Evolutionary conservation across 2,329 filamentous ascomycete species (phyloP).

Genomic region (Ceratocystis destructans): DNA sequence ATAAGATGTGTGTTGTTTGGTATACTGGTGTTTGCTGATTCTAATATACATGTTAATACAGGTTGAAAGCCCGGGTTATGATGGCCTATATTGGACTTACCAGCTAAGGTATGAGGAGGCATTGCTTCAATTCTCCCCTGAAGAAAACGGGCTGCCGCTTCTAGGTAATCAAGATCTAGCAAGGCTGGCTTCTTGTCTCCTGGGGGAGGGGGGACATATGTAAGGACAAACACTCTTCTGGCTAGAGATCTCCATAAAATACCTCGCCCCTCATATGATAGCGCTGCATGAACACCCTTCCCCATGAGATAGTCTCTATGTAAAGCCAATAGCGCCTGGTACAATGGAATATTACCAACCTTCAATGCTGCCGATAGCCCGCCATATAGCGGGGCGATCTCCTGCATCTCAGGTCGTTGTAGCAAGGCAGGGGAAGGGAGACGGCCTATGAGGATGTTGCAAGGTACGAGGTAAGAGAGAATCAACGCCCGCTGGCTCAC

Average conservation of each 20-base stretch:
- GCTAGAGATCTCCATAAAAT: constrained; percentile 74
- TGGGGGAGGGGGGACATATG: constrained; percentile 53
- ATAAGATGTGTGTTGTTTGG: constrained; percentile 15
- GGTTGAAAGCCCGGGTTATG: background rate
- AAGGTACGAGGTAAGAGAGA: constrained; percentile 68
- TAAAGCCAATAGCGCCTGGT: constrained; percentile 52
- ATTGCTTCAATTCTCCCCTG: constrained; percentile 48
- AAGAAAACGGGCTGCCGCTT: constrained; percentile 48
- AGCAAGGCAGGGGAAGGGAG: constrained; percentile 60
- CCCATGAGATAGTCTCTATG: constrained; percentile 61
- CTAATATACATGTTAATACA: constrained; percentile 10
- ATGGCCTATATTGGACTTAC: constrained; percentile 1
- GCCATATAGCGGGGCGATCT: constrained; percentile 51
- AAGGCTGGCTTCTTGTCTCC: constrained; percentile 51
- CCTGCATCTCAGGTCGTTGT: constrained; percentile 52
- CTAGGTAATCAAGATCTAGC: constrained; percentile 56
- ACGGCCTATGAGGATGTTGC: constrained; percentile 71
- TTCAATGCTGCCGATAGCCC: constrained; percentile 62
- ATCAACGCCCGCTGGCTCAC: constrained; percentile 64
- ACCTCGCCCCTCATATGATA: constrained; percentile 65
- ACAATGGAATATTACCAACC: constrained; percentile 58
- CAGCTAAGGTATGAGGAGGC: constrained; percentile 14
- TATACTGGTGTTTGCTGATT: constrained; percentile 13
- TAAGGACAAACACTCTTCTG: constrained; percentile 63
- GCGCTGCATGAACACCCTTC: constrained; percentile 59